phyloP scores from a whole-genome alignment of 1,284 basidiomycete species.

The Microbotryomycetes sp. region DNA sequence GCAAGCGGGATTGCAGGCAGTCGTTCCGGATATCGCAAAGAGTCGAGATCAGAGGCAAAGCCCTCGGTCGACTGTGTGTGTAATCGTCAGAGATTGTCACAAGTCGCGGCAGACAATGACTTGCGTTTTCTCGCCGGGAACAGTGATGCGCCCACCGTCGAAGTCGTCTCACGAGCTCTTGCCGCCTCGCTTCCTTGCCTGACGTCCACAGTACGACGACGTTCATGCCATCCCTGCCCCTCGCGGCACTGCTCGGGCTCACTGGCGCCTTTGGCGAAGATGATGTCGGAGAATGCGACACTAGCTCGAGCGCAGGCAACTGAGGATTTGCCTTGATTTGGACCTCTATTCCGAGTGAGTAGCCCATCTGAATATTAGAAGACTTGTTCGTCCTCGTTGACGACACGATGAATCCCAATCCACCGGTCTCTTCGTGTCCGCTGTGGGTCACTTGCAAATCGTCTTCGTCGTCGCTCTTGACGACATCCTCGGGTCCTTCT shows the following conservation, averaged over 20 bases:
- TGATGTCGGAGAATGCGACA: constrained; percentile 6
- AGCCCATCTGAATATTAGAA: constrained; percentile 10
- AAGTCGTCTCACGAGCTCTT: constrained; percentile 16
- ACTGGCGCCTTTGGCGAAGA: constrained; percentile 6
- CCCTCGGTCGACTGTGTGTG: not conserved
- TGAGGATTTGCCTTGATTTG: constrained; percentile 23
- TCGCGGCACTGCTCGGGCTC: constrained; percentile 24
- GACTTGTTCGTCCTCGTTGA: constrained; percentile 7
- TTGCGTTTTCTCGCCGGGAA: constrained; percentile 2
- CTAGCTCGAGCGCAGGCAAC: constrained; percentile 24
- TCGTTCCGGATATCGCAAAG: not conserved
- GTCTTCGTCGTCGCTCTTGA: constrained; percentile 1
- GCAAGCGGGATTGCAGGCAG: constrained; percentile 15
- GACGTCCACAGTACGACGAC: constrained; percentile 29
- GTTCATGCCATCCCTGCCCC: constrained; percentile 30
- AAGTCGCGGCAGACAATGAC: not conserved
- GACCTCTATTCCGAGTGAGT: constrained; percentile 26
- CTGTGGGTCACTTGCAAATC: not conserved
- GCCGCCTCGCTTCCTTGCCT: constrained; percentile 19
- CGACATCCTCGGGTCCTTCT: not conserved
- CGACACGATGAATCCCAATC: constrained; percentile 28
- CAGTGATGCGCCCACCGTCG: constrained; percentile 6
- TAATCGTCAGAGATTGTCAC: not conserved
- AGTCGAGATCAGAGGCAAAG: not conserved
- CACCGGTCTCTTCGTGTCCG: constrained; percentile 18